phyloP scores from a whole-genome alignment of 2,329 filamentous ascomycete genomes.

The Colletotrichum phormii region DNA sequence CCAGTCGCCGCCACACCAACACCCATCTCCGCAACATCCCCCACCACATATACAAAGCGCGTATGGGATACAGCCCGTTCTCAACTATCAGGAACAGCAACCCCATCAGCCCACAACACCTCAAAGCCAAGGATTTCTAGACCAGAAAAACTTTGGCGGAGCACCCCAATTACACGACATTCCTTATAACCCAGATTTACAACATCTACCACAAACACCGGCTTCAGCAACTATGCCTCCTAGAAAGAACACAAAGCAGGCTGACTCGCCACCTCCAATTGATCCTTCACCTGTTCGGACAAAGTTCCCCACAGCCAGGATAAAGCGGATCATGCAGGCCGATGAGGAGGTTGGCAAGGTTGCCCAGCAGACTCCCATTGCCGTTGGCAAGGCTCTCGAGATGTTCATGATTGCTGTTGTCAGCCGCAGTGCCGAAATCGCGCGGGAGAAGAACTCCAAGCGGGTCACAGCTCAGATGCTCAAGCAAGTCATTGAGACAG shows the following conservation, averaged over 20 bases:
- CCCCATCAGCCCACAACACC: conserved; percentile 27
- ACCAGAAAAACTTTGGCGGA: conserved; percentile 18
- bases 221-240: conserved; percentile 49
- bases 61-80: conserved; percentile 25
- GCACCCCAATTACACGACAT: conserved; percentile 31
- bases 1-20: conserved; percentile 38
- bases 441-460: conserved; percentile 85
- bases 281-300: conserved; percentile 84
- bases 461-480: conserved; percentile 91
- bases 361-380: conserved; percentile 95
- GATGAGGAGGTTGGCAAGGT: conserved; percentile 99
- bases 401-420: conserved; percentile 98
- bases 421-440: conserved; percentile 86
- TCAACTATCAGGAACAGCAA: conserved; percentile 26
- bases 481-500: conserved; percentile 87
- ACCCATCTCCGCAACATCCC: conserved; percentile 38
- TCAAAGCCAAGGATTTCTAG: conserved; percentile 28
- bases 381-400: conserved; percentile 94
- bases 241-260: conserved; percentile 51
- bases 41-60: conserved; percentile 25
- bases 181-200: conserved; percentile 19
- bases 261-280: conserved; percentile 53
- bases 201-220: conserved; percentile 37
- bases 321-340: conserved; percentile 99
- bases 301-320: conserved; percentile 95